Conservation (phyloP, 768 basidiomycete genomes). For the Suillus tomentosus region DNA sequence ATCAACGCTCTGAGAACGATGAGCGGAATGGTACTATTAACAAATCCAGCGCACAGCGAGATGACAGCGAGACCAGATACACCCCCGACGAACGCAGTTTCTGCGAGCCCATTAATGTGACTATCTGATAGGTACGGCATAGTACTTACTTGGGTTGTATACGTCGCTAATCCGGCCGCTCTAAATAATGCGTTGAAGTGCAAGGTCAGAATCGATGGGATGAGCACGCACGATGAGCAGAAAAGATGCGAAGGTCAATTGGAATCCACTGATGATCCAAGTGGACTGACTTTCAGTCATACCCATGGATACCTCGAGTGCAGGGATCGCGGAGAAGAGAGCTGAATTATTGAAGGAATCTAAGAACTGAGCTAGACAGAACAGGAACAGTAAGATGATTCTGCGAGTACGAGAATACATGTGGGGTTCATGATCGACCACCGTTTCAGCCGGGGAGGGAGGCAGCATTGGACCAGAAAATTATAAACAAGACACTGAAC, state of each 20-base stretch:
- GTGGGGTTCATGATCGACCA: conserved; percentile 8
- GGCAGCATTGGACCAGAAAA: conserved; percentile 14
- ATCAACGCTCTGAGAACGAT: conserved; percentile 53
- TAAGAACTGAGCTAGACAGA: conserved; percentile 46
- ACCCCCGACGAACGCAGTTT: conserved; percentile 45
- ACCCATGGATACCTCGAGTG: conserved; percentile 26
- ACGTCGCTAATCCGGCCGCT: conserved; percentile 42
- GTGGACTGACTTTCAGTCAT: conserved; percentile 28
- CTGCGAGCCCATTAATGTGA: conserved; percentile 20
- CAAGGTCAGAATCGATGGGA: neutral
- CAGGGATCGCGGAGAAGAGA: conserved; percentile 42
- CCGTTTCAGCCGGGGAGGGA: conserved; percentile 5
- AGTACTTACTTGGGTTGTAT: conserved; percentile 41
- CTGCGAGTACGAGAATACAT: conserved; percentile 28
- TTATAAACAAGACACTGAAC: neutral
- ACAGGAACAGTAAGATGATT: conserved; percentile 34
- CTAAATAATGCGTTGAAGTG: conserved; percentile 20
- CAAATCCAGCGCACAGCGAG: conserved; percentile 50
- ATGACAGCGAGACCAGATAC: conserved; percentile 43
- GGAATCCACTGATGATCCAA: conserved; percentile 47
- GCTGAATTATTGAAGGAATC: conserved; percentile 46
- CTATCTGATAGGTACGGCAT: neutral
- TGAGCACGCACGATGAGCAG: conserved; percentile 34
- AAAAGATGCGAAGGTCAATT: conserved; percentile 45
- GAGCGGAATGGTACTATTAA: conserved; percentile 45